These are phyloP conservation scores for Sugiyamaella marilandica DNA, from an alignment of 805 yeast genomes.

Conservation along the genomic window DNA sequence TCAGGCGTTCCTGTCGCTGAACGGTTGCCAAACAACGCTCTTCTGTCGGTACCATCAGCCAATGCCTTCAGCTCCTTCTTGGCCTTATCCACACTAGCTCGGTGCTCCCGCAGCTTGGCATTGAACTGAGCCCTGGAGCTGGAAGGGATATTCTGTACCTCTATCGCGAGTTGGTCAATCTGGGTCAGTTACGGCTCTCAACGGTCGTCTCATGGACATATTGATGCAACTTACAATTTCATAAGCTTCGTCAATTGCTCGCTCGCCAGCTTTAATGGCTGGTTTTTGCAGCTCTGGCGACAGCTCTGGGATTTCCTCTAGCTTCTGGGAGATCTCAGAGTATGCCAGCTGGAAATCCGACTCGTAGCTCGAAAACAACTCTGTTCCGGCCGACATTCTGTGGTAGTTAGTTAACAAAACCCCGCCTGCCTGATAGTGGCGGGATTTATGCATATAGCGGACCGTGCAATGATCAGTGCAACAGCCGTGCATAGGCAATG, in stretches of 20 bases:
- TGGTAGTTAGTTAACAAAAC: too few relatives aligned
- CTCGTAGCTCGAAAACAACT: conserved; percentile 60
- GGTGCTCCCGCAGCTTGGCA: conserved; percentile 69
- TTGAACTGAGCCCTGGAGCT: conserved; percentile 64
- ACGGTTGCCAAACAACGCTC: conserved; percentile 62
- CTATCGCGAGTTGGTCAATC: conserved; percentile 83
- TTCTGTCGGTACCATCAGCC: conserved; percentile 67
- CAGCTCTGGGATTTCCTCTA: conserved; percentile 49
- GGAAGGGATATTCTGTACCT: conserved; percentile 80
- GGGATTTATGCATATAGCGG: not conserved
- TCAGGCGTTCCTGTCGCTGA: conserved; percentile 31
- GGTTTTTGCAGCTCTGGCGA: conserved; percentile 49
- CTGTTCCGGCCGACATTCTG: conserved; percentile 27
- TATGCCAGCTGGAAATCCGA: conserved; percentile 66
- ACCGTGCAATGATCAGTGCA: not conserved
- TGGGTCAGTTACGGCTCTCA: conserved; percentile 9
- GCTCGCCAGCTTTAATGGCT: conserved; percentile 56
- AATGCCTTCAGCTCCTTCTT: conserved; percentile 47
- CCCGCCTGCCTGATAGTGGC: not conserved
- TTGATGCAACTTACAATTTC: conserved; percentile 45
- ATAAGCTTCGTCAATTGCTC: conserved; percentile 70
- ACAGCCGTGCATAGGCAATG: too few relatives aligned
- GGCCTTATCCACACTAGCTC: conserved; percentile 50
- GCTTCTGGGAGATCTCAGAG: conserved; percentile 63
- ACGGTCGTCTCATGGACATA: not conserved